Percentiles rank a stretch among this genome's conserved stretches.
These are phyloP conservation scores for Gynandropsis gynandra DNA, from an alignment of 345 rosid species.

Conservation along the genomic window DNA sequence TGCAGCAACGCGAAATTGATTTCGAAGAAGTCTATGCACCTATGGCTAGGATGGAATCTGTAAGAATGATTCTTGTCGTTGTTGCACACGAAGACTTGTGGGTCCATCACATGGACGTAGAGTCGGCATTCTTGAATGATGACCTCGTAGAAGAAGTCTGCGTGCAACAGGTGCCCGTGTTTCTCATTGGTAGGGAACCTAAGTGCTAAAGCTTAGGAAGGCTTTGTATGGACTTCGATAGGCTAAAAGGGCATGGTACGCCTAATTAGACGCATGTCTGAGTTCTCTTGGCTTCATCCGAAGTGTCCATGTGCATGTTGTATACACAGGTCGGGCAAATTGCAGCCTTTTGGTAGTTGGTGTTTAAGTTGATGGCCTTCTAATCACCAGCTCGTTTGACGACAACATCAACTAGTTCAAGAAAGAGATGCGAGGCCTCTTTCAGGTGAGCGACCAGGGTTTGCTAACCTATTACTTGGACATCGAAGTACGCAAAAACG, in stretches of 20 bases:
- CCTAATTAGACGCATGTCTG: neutral
- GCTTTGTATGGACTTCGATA: neutral
- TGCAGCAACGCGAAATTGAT: no score
- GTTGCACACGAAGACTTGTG: neutral
- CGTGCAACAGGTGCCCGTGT: neutral
- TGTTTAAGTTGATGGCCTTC: neutral
- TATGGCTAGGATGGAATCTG: neutral
- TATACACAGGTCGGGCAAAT: neutral
- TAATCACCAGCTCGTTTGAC: neutral
- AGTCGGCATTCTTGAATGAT: neutral
- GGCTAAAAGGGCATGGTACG: neutral
- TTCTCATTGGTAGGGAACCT: no score
- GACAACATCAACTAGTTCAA: no score
- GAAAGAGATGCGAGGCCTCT: no score
- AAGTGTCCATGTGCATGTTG: neutral
- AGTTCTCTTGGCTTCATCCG: no score
- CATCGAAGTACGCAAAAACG: neutral
- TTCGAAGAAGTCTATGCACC: no score
- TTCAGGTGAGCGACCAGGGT: neutral
- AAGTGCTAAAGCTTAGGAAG: no score
- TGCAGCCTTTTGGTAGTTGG: neutral
- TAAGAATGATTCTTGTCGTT: neutral
- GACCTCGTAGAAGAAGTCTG: neutral
- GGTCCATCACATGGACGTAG: neutral
- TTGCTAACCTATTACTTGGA: neutral